Evolutionary conservation across 2,329 filamentous ascomycete species (phyloP).

Genomic region (Eutypa lata): DNA sequence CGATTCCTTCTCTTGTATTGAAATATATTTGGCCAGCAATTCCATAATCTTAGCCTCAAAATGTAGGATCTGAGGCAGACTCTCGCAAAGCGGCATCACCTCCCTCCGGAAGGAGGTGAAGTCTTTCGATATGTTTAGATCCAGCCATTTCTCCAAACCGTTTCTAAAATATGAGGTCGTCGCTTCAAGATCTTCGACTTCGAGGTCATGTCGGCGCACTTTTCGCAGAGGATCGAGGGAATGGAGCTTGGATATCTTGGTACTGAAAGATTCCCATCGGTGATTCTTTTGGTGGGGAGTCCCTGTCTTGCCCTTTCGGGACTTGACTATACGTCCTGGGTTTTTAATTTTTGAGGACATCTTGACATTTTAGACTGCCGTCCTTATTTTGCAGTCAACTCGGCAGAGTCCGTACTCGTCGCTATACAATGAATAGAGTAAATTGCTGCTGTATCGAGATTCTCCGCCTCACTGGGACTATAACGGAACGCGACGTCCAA

Average conservation of each 20-base stretch:
- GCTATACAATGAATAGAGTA: background rate
- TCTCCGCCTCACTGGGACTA: slow-evolving; percentile 18
- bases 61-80: slow-evolving; percentile 86
- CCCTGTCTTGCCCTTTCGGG: slow-evolving; percentile 64
- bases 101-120: slow-evolving; percentile 77
- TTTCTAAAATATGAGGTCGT: slow-evolving; percentile 85
- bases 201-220: slow-evolving; percentile 80
- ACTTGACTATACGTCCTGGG: slow-evolving; percentile 66
- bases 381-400: slow-evolving; percentile 5
- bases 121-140: slow-evolving; percentile 81
- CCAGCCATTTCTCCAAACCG: slow-evolving; percentile 82
- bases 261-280: slow-evolving; percentile 86
- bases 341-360: slow-evolving; percentile 55
- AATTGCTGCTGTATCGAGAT: slow-evolving; percentile 3
- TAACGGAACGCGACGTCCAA: slow-evolving; percentile 12
- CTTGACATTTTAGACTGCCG: slow-evolving; percentile 31
- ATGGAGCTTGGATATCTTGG: slow-evolving; percentile 86
- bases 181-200: slow-evolving; percentile 70
- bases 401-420: background rate
- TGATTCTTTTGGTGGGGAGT: slow-evolving; percentile 80
- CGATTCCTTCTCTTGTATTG: slow-evolving; percentile 71
- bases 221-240: slow-evolving; percentile 86
- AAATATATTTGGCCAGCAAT: slow-evolving; percentile 71
- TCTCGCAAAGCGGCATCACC: slow-evolving; percentile 78
- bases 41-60: slow-evolving; percentile 84